Base-by-base conservation (phyloP, 1,139 yeast species). In the Candida sanyaensis region DNA sequence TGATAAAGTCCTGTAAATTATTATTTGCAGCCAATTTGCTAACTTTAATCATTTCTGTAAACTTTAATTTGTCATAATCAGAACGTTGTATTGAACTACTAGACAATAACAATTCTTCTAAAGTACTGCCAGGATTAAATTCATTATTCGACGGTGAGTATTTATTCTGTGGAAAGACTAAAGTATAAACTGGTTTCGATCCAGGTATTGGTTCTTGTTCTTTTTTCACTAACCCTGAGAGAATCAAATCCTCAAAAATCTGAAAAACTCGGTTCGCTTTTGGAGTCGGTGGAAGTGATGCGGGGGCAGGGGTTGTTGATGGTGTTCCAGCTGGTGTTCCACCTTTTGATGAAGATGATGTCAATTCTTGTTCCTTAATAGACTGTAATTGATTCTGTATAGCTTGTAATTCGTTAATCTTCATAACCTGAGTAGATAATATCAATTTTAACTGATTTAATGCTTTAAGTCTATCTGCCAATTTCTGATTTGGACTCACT, bases 141-240 rank as follows among this genome's bases (percentile, higher is more conserved):
- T 10, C 66, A 45, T 36, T 53, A 9, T 50, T 40, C 13, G 60
- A 44, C 21, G 64, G 57, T 1, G 53, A 56, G 46, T 61, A 70
- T 55, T 71, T 71, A 39, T 57, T 57, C 43, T 66, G 68, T 5
- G 80, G 80, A 42, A 67, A 66, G 6, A 67, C 67, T 40, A 75
- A 62, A 37, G 62, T 62, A 55, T 75, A 75, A 4, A 55, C 58
- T 2, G 77, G 75, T 50, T 67, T 59, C 6, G 78, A 69, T 1
- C 78, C 78, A 5, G 75, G 74, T 32, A 71, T 69, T 33, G 77
- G 69, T 13, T 75, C 74, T 56, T 73, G 78, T 41, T 74, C 77
- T 26, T 66, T 67, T 23, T 62, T 61, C 7, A 75, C 71, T 45
- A 75, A 63, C 1, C 79, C 79, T 1, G 70, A 65, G 13, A 65